Evolutionary conservation across 495 filamentous ascomycete genomes (phyloP).

Genomic region (Penicillium turbatum): DNA sequence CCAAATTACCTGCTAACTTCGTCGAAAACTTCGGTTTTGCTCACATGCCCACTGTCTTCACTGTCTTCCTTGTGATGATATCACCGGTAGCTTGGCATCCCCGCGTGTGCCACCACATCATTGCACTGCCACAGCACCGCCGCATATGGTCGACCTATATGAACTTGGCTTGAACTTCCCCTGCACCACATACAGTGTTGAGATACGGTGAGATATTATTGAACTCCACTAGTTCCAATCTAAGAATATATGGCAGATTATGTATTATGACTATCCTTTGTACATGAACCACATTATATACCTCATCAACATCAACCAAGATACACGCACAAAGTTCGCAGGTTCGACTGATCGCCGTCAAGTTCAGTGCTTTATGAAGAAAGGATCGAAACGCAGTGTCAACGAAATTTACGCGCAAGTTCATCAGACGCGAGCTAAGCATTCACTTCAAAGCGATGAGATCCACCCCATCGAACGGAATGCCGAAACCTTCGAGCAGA

Average conservation of each 20-base stretch:
- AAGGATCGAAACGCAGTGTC: too few relatives aligned
- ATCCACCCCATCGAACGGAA: conserved; percentile 10
- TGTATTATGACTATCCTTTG: too few relatives aligned
- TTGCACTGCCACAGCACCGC: background rate
- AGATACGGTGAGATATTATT: too few relatives aligned
- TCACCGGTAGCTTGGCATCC: conserved; percentile 24
- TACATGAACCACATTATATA: too few relatives aligned
- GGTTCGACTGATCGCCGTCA: too few relatives aligned
- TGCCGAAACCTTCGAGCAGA: conserved; percentile 17
- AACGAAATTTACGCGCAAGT: too few relatives aligned
- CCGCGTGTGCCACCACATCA: conserved; percentile 11
- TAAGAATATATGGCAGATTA: too few relatives aligned
- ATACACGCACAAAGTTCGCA: background rate
- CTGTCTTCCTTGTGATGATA: conserved; percentile 23
- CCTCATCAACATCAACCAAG: background rate
- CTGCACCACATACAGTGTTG: too few relatives aligned
- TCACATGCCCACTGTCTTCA: background rate
- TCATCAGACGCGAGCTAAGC: background rate
- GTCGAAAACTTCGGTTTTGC: background rate
- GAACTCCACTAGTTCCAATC: too few relatives aligned
- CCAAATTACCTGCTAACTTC: background rate
- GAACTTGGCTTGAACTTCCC: too few relatives aligned
- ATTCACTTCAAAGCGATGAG: background rate
- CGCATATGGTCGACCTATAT: too few relatives aligned
- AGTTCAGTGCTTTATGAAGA: too few relatives aligned